Conservation (phyloP, 192 early-diverging fungal genomes). For the Coemansia asiatica region DNA sequence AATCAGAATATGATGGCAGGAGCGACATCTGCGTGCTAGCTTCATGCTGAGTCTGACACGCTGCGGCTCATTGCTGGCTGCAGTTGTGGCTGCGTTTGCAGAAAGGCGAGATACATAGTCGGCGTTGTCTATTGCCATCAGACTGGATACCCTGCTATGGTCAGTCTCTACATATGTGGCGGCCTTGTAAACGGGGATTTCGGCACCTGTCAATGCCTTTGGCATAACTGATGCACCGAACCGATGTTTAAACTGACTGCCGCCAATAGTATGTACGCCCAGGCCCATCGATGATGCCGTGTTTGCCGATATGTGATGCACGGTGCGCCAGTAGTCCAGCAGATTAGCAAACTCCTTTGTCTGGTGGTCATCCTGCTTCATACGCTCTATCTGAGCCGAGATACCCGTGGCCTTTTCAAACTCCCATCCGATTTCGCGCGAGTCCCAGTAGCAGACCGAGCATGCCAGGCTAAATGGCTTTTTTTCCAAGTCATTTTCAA, state of each 20-base stretch:
- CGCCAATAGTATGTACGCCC: neutral
- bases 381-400: slow-evolving; percentile 83
- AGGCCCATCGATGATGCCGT: neutral
- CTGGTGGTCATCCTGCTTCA: slow-evolving; percentile 68
- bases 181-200: slow-evolving; percentile 27
- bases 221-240: slow-evolving; percentile 8
- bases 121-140: slow-evolving; percentile 22
- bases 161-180: slow-evolving; percentile 13
- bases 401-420: slow-evolving; percentile 95
- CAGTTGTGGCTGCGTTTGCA: slow-evolving; percentile 53
- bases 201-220: neutral
- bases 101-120: slow-evolving; percentile 56
- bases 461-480: slow-evolving; percentile 76
- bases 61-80: slow-evolving; percentile 61
- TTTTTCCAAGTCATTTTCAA: slow-evolving; percentile 51
- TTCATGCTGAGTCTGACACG: slow-evolving; percentile 86
- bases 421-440: slow-evolving; percentile 83
- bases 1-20: slow-evolving; percentile 85
- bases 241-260: slow-evolving; percentile 29
- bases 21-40: slow-evolving; percentile 79
- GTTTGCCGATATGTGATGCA: slow-evolving; percentile 57
- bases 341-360: slow-evolving; percentile 80
- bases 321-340: slow-evolving; percentile 81
- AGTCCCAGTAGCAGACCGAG: slow-evolving; percentile 90
- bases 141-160: slow-evolving; percentile 10